Evolutionary conservation across 495 filamentous ascomycete genomes (phyloP), one percentile per base, ranked within the genome.

Genomic region (Podospora didyma): DNA sequence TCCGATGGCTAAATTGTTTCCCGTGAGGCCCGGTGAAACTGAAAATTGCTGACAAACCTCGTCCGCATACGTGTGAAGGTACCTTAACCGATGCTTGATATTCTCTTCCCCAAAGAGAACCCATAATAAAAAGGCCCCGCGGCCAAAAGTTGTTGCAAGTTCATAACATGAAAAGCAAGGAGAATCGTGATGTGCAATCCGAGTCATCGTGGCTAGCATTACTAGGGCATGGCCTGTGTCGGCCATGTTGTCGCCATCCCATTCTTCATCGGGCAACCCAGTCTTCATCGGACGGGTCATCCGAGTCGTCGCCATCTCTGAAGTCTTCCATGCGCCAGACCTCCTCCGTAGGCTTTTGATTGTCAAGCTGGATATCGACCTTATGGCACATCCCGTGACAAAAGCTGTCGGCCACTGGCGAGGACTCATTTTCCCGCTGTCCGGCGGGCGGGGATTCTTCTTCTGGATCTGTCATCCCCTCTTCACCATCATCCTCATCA

Each of bases 301-400:
- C 85, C 57, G 83, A 85, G 5, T 24, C 21, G 1, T 70, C 63
- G 53, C 89, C 86, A 59, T 94, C 89, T 3, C 95, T 65, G 65
- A 96, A 96, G 62, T 96, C 89, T 11, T 79, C 79, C 72, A 93
- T 91, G 20, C 79, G 81, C 60, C 80, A 88, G 41, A 86, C 85
- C n/a, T 73, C 76, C 61, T 94, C 92, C 1, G 75, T 79, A 19
- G 87, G 88, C 44, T 90, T 84, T 62, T 88, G 82, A 67, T 95
- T 93, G 64, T 96, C 92, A 50, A 96, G 87, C 19, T 83, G 75
- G 45, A 96, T 79, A 45, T 84, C 81, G n/a, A 96, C 90, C 34
- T 83, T 73, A 22, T 91, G 78, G 69, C 92, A 96, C 78, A 90
- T 77, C 1, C 91, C 89, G 46, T 94, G 91, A 16, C 86, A 70